Conservation (phyloP, 2,329 filamentous ascomycete genomes). For the Talaromyces sp. region DNA sequence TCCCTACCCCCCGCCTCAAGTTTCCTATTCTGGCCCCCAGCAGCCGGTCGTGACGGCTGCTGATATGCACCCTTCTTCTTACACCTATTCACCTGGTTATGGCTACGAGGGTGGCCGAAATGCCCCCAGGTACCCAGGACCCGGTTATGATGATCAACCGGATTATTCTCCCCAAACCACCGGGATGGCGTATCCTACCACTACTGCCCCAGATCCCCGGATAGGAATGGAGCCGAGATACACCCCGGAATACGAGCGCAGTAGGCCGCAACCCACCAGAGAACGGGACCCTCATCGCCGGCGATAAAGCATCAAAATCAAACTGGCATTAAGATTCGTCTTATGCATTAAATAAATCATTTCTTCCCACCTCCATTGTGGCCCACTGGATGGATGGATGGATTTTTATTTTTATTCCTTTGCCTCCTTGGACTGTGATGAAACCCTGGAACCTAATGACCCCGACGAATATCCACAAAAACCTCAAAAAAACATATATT, state of each 20-base stretch:
- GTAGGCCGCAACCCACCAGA: slow-evolving; percentile 44
- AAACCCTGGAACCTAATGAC: slow-evolving; percentile 19
- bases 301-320: slow-evolving; percentile 32
- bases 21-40: slow-evolving; percentile 36
- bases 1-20: slow-evolving; percentile 39
- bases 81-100: slow-evolving; percentile 44
- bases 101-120: slow-evolving; percentile 42
- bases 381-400: slow-evolving; percentile 17
- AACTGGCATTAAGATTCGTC: slow-evolving; percentile 4
- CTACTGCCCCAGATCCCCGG: slow-evolving; percentile 45
- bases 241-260: slow-evolving; percentile 45
- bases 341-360: slow-evolving; percentile 16
- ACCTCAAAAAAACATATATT: not conserved
- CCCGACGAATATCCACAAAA: slow-evolving; percentile 14
- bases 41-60: slow-evolving; percentile 42
- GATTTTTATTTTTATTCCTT: slow-evolving; percentile 1
- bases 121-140: slow-evolving; percentile 46
- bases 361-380: slow-evolving; percentile 10
- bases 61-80: slow-evolving; percentile 42
- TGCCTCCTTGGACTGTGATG: slow-evolving; percentile 16
- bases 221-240: slow-evolving; percentile 49
- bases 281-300: slow-evolving; percentile 43
- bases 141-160: slow-evolving; percentile 45
- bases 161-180: slow-evolving; percentile 46
- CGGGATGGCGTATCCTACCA: slow-evolving; percentile 45